A percentile compares a stretch with the other conserved stretches of the same genome.
Evolutionary conservation across 176 grass and related monocot species (phyloP).

Genomic region (Oryza officinalis): DNA sequence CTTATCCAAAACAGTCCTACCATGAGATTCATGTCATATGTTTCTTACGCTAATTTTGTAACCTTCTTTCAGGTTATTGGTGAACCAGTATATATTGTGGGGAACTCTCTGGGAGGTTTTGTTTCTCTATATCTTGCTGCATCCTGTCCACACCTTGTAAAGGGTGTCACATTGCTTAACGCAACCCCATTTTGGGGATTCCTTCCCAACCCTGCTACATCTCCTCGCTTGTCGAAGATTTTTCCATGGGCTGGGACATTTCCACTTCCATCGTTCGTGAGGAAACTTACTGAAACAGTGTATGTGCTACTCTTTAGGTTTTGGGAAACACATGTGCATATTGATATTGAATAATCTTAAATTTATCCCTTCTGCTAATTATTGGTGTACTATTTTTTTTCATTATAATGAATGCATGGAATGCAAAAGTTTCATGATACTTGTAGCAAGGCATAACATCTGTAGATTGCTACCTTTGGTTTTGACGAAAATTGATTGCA

Average conservation of each 20-base stretch:
- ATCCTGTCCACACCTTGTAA: conserved; percentile 75
- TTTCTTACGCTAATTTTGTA: conserved; percentile 23
- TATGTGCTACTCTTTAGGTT: conserved; percentile 47
- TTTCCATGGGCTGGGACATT: conserved; percentile 94
- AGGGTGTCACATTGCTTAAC: conserved; percentile 92
- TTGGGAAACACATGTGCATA: background rate
- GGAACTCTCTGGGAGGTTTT: conserved; percentile 95
- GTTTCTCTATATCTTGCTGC: conserved; percentile 80
- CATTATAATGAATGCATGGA: background rate
- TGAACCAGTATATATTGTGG: conserved; percentile 95
- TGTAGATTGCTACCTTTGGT: background rate
- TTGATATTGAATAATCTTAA: background rate
- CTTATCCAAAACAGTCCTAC: background rate
- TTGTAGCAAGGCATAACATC: background rate
- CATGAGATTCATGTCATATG: background rate
- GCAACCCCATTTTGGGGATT: conserved; percentile 98
- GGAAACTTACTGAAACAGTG: conserved; percentile 82
- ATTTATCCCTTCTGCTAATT: background rate
- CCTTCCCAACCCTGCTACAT: conserved; percentile 83
- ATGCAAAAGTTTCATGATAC: background rate
- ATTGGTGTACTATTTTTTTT: background rate
- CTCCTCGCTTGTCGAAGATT: conserved; percentile 74
- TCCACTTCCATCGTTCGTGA: conserved; percentile 78
- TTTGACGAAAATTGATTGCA: background rate
- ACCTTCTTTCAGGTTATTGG: conserved; percentile 69